These are phyloP conservation scores for Pterocarpus santalinus DNA, from an alignment of 306 rosid genomes.

Conservation along the genomic window DNA sequence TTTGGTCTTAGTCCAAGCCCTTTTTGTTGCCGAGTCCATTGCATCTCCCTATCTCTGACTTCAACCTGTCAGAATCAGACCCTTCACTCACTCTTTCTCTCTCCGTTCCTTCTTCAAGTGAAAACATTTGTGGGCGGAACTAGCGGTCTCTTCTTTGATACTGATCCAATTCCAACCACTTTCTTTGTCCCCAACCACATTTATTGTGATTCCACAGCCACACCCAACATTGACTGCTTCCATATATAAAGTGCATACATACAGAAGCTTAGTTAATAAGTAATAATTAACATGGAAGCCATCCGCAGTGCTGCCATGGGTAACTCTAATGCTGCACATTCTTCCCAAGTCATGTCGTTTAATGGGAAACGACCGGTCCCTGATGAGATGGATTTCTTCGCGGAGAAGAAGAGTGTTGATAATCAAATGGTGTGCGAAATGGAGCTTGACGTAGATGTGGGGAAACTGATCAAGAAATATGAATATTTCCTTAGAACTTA, in stretches of 20 bases:
- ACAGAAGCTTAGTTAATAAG: too few relatives aligned
- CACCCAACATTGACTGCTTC: too few relatives aligned
- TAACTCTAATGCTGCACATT: neutral
- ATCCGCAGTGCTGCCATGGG: too few relatives aligned
- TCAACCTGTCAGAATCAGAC: slow-evolving; percentile 1
- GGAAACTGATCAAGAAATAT: neutral
- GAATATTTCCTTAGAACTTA: neutral
- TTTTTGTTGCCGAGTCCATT: slow-evolving; percentile 70
- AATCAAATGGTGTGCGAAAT: slow-evolving; percentile 8
- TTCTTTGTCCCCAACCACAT: slow-evolving; percentile 11
- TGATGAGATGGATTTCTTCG: slow-evolving; percentile 69
- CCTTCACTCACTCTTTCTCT: slow-evolving; percentile 26
- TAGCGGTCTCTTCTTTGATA: slow-evolving; percentile 42
- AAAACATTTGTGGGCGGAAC: neutral
- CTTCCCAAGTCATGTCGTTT: neutral
- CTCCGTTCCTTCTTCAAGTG: neutral
- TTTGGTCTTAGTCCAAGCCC: slow-evolving; percentile 72
- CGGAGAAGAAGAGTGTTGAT: slow-evolving; percentile 36
- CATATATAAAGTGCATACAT: too few relatives aligned
- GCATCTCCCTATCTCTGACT: slow-evolving; percentile 55
- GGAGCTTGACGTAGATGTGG: slow-evolving; percentile 55
- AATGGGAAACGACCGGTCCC: neutral
- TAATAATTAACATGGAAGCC: too few relatives aligned
- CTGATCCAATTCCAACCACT: slow-evolving; percentile 33
- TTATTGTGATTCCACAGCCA: neutral